Conservation (phyloP, 805 yeast species). For the Ogataea degrootiae region DNA sequence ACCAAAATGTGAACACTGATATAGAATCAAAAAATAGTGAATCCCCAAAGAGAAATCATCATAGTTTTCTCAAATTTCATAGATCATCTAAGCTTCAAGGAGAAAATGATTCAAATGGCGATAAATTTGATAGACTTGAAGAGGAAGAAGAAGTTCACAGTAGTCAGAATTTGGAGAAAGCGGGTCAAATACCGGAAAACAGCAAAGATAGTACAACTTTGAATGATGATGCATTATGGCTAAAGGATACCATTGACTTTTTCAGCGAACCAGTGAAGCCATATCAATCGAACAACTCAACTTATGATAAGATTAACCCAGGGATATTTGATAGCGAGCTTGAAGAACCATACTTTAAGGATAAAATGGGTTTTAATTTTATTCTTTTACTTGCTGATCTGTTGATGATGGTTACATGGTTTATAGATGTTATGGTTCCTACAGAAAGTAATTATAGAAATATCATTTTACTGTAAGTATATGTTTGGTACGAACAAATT, state of each 20-base stretch:
- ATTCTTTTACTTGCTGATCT: constrained; percentile 15
- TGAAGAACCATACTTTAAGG: neutral
- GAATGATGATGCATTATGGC: neutral
- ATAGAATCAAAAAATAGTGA: neutral
- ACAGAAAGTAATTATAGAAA: constrained; percentile 19
- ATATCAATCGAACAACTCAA: neutral
- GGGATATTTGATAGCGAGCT: too few relatives aligned
- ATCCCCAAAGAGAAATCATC: too few relatives aligned
- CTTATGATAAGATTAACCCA: neutral
- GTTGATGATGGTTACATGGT: constrained; percentile 13
- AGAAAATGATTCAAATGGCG: constrained; percentile 4
- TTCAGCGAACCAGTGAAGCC: constrained; percentile 11
- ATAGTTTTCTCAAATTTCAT: neutral
- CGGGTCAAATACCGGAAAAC: too few relatives aligned
- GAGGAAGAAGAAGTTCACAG: too few relatives aligned
- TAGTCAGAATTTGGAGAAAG: too few relatives aligned
- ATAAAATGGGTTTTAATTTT: constrained; percentile 4
- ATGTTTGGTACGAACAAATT: too few relatives aligned
- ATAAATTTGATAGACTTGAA: too few relatives aligned
- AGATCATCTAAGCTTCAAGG: neutral
- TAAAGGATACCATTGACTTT: constrained; percentile 12
- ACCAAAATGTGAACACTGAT: neutral
- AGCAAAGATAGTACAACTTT: neutral
- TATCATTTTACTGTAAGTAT: constrained; percentile 20
- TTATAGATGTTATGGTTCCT: constrained; percentile 19